A percentile compares a stretch with the other conserved stretches of the same genome.
Evolutionary conservation across 2,329 filamentous ascomycete genomes (phyloP).

Genomic region (Huntiella omanensis): DNA sequence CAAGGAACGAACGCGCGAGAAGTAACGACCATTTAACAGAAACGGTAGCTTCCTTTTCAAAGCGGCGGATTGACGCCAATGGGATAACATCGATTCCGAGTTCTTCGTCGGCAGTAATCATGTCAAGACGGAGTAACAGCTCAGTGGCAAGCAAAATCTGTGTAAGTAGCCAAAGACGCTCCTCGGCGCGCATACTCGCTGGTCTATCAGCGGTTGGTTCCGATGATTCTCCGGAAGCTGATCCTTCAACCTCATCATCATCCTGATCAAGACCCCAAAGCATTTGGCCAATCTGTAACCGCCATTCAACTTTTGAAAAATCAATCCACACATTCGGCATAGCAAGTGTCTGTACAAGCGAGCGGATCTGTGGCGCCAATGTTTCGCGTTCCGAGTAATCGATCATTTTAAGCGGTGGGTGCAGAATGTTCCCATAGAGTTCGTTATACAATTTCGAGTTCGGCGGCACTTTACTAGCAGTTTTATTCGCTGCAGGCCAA

Average conservation of each 20-base stretch:
- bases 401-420: constrained; percentile 35
- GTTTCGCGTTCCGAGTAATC: constrained; percentile 41
- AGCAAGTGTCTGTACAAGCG: constrained; percentile 45
- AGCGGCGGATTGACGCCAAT: constrained; percentile 37
- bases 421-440: constrained; percentile 39
- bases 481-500: constrained; percentile 1
- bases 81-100: constrained; percentile 31
- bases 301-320: constrained; percentile 57
- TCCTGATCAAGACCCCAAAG: constrained; percentile 41
- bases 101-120: constrained; percentile 41
- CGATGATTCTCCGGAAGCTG: constrained; percentile 28
- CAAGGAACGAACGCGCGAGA: constrained; percentile 46
- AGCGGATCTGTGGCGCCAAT: constrained; percentile 50
- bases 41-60: constrained; percentile 40
- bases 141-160: constrained; percentile 48
- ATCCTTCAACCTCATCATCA: constrained; percentile 33
- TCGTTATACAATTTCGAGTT: constrained; percentile 39
- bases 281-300: constrained; percentile 52
- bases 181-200: constrained; percentile 30
- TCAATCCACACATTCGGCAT: constrained; percentile 54
- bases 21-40: constrained; percentile 51
- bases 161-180: constrained; percentile 48
- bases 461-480: constrained; percentile 8
- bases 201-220: constrained; percentile 18
- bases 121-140: constrained; percentile 44